Evolutionary conservation across 352 stramenopile species (phyloP).

Genomic region (Globisporangium nodosum): DNA sequence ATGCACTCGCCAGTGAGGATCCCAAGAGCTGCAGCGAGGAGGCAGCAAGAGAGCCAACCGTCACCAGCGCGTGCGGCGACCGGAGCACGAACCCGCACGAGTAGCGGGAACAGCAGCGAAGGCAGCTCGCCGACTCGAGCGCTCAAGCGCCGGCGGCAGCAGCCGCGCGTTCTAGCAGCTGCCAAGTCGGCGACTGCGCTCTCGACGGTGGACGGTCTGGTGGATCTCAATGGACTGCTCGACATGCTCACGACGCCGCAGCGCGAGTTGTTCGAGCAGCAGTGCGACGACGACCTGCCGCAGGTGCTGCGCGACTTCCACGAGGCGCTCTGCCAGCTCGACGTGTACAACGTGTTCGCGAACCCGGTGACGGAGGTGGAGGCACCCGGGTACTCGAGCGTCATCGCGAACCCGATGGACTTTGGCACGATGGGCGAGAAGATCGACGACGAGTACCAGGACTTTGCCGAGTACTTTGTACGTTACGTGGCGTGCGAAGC

Average conservation of each 20-base stretch:
- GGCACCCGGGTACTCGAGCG: conserved; percentile 89
- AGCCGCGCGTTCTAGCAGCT: conserved; percentile 12
- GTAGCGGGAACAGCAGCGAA: neutral
- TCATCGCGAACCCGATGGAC: conserved; percentile 90
- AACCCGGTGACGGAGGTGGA: conserved; percentile 86
- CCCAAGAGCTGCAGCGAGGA: neutral
- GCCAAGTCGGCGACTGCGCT: conserved; percentile 4
- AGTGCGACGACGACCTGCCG: conserved; percentile 50
- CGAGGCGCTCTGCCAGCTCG: conserved; percentile 60
- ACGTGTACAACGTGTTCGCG: conserved; percentile 85
- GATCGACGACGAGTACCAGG: conserved; percentile 53
- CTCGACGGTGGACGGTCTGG: conserved; percentile 22
- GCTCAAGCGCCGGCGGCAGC: conserved; percentile 6
- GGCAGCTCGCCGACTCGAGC: conserved; percentile 1
- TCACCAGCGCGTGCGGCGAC: conserved; percentile 1
- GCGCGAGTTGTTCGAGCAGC: conserved; percentile 45
- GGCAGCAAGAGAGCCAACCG: neutral
- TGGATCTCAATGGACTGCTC: conserved; percentile 44
- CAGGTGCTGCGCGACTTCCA: conserved; percentile 65
- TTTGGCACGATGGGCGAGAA: conserved; percentile 91
- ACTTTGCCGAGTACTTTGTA: conserved; percentile 81
- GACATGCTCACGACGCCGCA: conserved; percentile 43
- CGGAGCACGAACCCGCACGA: conserved; percentile 3
- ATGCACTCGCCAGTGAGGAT: conserved; percentile 1
- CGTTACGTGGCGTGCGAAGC: neutral